phyloP scores from a whole-genome alignment of 805 yeast species.

The Schizosaccharomyces octosporus region DNA sequence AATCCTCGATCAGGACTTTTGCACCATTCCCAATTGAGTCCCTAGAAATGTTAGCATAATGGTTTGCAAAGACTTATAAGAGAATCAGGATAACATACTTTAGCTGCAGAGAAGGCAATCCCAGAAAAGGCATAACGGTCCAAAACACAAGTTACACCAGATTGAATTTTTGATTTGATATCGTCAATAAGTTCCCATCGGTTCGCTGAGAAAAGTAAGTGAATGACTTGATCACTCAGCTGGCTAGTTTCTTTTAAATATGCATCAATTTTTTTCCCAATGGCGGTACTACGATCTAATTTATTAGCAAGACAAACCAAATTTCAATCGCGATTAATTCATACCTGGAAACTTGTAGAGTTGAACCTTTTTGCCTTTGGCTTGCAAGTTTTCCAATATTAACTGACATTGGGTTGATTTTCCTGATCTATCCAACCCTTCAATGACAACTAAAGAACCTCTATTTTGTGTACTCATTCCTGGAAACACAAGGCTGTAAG shows the following conservation, averaged over 20 bases:
- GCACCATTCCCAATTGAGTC: slow-evolving; percentile 54
- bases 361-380: slow-evolving; percentile 12
- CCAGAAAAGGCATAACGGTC: slow-evolving; percentile 89
- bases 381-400: slow-evolving; percentile 14
- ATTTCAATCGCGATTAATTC: background rate
- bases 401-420: slow-evolving; percentile 56
- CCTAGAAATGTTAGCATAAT: slow-evolving; percentile 9
- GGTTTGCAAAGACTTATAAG: no score
- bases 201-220: slow-evolving; percentile 72
- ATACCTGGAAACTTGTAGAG: slow-evolving; percentile 44
- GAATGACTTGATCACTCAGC: slow-evolving; percentile 59
- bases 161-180: slow-evolving; percentile 21
- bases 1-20: slow-evolving; percentile 57
- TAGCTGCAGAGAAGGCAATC: slow-evolving; percentile 74
- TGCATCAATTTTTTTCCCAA: slow-evolving; percentile 53
- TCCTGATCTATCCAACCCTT: slow-evolving; percentile 88
- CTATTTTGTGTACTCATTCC: slow-evolving; percentile 12
- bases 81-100: slow-evolving; percentile 12
- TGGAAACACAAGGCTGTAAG: background rate
- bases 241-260: slow-evolving; percentile 30
- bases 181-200: slow-evolving; percentile 58
- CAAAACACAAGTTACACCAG: slow-evolving; percentile 38
- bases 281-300: slow-evolving; percentile 40
- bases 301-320: background rate
- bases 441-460: slow-evolving; percentile 59